phyloP scores from a whole-genome alignment of 1,284 basidiomycete genomes.

The Fistulinella cinereoalba region DNA sequence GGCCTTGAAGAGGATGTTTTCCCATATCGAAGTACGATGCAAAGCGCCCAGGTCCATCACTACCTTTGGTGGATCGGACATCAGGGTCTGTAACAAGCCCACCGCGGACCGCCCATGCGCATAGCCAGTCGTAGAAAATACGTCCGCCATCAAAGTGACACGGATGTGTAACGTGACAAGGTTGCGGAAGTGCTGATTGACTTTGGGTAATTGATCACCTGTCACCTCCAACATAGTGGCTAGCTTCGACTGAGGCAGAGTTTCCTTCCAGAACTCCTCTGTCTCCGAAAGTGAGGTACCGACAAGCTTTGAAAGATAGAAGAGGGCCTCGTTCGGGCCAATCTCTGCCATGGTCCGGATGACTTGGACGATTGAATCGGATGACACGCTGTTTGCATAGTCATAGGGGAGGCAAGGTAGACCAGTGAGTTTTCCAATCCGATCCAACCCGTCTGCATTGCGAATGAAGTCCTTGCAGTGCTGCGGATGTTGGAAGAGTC shows the following conservation, averaged over 20 bases:
- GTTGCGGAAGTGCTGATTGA: slow-evolving; percentile 72
- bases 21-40: slow-evolving; percentile 85
- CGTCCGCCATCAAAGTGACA: slow-evolving; percentile 82
- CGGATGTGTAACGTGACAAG: slow-evolving; percentile 80
- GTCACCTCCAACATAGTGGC: slow-evolving; percentile 51
- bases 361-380: slow-evolving; percentile 83
- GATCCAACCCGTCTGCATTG: slow-evolving; percentile 71
- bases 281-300: slow-evolving; percentile 70
- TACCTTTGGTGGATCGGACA: slow-evolving; percentile 64
- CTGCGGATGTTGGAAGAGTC: slow-evolving; percentile 87
- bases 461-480: slow-evolving; percentile 91
- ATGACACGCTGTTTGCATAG: slow-evolving; percentile 79
- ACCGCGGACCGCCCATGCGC: slow-evolving; percentile 79
- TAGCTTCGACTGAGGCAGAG: slow-evolving; percentile 57
- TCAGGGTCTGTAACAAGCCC: slow-evolving; percentile 73
- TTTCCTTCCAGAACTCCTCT: slow-evolving; percentile 65
- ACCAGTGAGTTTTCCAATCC: slow-evolving; percentile 74
- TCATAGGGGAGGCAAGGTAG: slow-evolving; percentile 90
- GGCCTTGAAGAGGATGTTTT: slow-evolving; percentile 77
- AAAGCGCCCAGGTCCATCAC: slow-evolving; percentile 77
- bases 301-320: slow-evolving; percentile 71
- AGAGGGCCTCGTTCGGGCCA: slow-evolving; percentile 73
- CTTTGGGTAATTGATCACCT: slow-evolving; percentile 48
- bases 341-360: slow-evolving; percentile 89
- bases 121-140: slow-evolving; percentile 84